These are phyloP conservation scores for Saccharomyces hybrid DNA, from an alignment of 1,139 yeast species.

Conservation along the genomic window DNA sequence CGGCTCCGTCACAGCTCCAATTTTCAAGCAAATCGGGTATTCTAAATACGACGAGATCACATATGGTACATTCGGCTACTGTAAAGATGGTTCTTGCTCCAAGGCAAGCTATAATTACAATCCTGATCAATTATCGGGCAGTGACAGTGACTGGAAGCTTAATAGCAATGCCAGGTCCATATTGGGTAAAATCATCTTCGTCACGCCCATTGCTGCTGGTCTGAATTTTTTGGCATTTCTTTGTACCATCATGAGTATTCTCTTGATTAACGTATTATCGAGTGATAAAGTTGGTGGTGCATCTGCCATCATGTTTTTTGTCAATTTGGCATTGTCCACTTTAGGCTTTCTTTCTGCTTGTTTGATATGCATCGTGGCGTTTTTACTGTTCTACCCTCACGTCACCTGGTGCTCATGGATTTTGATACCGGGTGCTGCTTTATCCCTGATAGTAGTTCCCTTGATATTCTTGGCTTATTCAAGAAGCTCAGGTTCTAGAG, in stretches of 20 bases:
- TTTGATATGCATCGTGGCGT: conserved; percentile 45
- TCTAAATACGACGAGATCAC: conserved; percentile 45
- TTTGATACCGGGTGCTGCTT: conserved; percentile 55
- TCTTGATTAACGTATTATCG: conserved; percentile 2
- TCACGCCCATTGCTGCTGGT: conserved; percentile 79
- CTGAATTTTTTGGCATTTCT: conserved; percentile 46
- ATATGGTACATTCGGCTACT: conserved; percentile 86
- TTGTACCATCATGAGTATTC: conserved; percentile 24
- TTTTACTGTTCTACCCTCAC: conserved; percentile 55
- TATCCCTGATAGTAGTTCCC: conserved; percentile 43
- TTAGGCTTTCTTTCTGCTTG: conserved; percentile 47
- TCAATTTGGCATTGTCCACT: conserved; percentile 34
- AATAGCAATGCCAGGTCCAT: conserved; percentile 53
- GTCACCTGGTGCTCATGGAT: conserved; percentile 66
- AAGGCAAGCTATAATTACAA: conserved; percentile 44
- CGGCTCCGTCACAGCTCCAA: conserved; percentile 56
- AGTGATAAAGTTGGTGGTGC: conserved; percentile 19
- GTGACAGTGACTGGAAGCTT: conserved; percentile 40
- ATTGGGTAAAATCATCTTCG: conserved; percentile 63
- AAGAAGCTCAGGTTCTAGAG: conserved; percentile 10
- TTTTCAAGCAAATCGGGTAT: conserved; percentile 44
- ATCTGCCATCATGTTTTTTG: conserved; percentile 31
- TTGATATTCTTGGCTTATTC: conserved; percentile 33
- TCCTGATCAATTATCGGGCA: conserved; percentile 26
- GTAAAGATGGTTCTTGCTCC: conserved; percentile 46